Base-by-base conservation (phyloP, 805 yeast species). In the Hanseniaspora lindneri region DNA sequence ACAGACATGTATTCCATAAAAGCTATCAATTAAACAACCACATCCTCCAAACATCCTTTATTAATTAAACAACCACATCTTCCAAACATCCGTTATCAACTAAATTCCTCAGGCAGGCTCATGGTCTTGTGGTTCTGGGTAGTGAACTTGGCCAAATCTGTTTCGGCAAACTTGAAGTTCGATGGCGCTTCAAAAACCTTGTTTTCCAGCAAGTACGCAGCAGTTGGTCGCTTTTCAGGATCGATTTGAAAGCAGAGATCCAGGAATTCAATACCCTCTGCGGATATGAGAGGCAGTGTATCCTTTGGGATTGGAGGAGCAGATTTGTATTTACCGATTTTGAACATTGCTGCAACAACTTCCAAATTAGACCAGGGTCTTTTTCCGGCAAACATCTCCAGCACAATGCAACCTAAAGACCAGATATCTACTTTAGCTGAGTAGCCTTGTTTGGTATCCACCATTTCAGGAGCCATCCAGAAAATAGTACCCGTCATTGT, bases 401-500 rank as follows among this genome's bases (percentile, higher is more conserved):
- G 63, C 23, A 92, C 94, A 39, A 92, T 96, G 68, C 99, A 92
- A 1, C 99, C 99, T 21, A 89, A 64, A 0, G 97, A 88, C 99
- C 99, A 92, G 34, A 92, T 88, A 64, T 92, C 99, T 21, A 92
- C 87, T 65, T 92, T 92, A 19, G 98, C 98, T 68, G 94, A 85
- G 62, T 92, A 92, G 0, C 98, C 98, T 60, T 82, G 92, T 54
- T 79, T 79, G 51, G 85, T 86, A 60, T 87, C 89, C 44, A 92
- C 87, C 54, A 94, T 95, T 60, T 92, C 99, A 0, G 99, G 99
- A 1, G 99, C 99, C 98, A 92, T 92, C 98, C 98, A 92, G 63
- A 88, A 92, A 1, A 94, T 86, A 0, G 98, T 88, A 21, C 99
- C 99, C 64, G 94, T 95, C 94, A 85, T 86, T 11, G 96, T 88